Conservation (phyloP, 169 alveolate species). For the Plasmodium knowlesi region DNA sequence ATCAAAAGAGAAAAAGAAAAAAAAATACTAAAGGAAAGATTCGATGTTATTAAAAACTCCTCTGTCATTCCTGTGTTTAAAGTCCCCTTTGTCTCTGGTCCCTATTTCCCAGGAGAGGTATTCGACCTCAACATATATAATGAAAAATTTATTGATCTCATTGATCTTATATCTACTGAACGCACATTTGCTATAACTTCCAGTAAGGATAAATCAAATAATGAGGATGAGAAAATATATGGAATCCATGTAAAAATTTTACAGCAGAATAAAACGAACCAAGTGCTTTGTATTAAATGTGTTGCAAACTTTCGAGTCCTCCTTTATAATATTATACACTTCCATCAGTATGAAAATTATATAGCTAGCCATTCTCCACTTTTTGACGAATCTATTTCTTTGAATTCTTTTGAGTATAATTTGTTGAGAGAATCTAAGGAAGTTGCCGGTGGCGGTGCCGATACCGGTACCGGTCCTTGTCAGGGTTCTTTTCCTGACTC, state of each 20-base stretch:
- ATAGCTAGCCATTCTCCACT: conserved; percentile 53
- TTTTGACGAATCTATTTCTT: conserved; percentile 17
- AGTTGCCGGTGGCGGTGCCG: neutral
- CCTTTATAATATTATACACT: conserved; percentile 40
- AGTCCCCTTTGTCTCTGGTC: conserved; percentile 37
- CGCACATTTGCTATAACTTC: conserved; percentile 62
- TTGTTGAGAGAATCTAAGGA: neutral
- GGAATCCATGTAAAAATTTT: conserved; percentile 57
- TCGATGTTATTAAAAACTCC: conserved; percentile 53
- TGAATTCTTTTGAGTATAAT: conserved; percentile 11
- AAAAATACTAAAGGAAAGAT: conserved; percentile 40
- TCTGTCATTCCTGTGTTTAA: conserved; percentile 58
- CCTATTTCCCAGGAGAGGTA: conserved; percentile 61
- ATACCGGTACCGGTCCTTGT: too few species aligned
- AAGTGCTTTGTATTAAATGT: conserved; percentile 31
- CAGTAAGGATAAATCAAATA: neutral
- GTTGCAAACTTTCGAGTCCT: conserved; percentile 43
- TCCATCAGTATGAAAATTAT: conserved; percentile 31
- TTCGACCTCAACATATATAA: conserved; percentile 34
- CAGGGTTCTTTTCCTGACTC: neutral
- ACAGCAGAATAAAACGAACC: conserved; percentile 14
- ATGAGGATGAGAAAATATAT: conserved; percentile 27
- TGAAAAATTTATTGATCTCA: conserved; percentile 31
- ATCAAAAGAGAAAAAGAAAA: conserved; percentile 39
- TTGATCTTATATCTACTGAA: conserved; percentile 55